Conservation (phyloP, 306 rosid species). For the Quillaja saponaria region DNA sequence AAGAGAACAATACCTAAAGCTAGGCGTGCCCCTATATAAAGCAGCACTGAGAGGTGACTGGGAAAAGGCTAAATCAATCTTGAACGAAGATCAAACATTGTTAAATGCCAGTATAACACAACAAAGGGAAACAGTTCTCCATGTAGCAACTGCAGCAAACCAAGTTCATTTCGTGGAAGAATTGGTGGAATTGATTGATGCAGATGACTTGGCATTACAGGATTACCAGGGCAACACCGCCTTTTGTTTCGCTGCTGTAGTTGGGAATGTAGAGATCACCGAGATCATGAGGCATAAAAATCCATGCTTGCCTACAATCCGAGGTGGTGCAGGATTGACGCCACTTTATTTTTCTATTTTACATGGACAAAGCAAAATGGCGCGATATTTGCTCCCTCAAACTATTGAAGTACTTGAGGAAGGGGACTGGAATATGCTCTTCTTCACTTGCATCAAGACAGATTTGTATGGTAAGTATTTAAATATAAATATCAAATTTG, state of each 20-base stretch:
- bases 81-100: not conserved
- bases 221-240: slow-evolving; percentile 35
- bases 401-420: not conserved
- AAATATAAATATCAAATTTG: not conserved
- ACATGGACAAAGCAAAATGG: slow-evolving; percentile 38
- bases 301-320: not conserved
- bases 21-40: slow-evolving; percentile 40
- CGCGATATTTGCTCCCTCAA: not conserved
- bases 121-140: slow-evolving; percentile 26
- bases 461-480: slow-evolving; percentile 30
- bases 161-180: slow-evolving; percentile 36
- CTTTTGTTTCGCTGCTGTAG: slow-evolving; percentile 33
- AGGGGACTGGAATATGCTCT: not conserved
- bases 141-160: slow-evolving; percentile 40
- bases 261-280: slow-evolving; percentile 19
- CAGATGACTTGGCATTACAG: slow-evolving; percentile 13
- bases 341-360: slow-evolving; percentile 36
- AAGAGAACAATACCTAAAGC: no score
- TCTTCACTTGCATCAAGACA: slow-evolving; percentile 34
- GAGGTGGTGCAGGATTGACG: slow-evolving; percentile 18
- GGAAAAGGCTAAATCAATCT: slow-evolving; percentile 2
- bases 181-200: slow-evolving; percentile 12
- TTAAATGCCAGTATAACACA: slow-evolving; percentile 21
- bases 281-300: not conserved
- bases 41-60: slow-evolving; percentile 33